A percentile compares a stretch with the other conserved stretches of the same genome.
phyloP scores from a whole-genome alignment of 495 filamentous ascomycete species.

The Hyaloscypha hepaticicola region DNA sequence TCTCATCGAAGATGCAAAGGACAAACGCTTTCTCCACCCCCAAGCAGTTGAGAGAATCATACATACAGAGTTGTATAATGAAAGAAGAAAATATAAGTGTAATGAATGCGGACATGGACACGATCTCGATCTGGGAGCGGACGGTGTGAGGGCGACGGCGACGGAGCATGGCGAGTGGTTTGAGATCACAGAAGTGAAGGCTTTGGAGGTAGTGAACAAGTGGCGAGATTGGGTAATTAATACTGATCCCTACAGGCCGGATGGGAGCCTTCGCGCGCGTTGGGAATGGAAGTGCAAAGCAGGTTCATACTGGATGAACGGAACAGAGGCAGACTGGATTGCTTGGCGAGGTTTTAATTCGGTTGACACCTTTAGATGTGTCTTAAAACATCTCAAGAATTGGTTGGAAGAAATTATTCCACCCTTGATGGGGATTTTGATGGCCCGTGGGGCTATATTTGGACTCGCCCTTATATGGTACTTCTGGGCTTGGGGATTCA shows the following conservation, averaged over 20 bases:
- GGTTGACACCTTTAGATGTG: not conserved
- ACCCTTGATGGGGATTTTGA: not conserved
- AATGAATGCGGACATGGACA: not conserved
- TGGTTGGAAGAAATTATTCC: not conserved
- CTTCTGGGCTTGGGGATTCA: not conserved
- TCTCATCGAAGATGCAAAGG: not conserved
- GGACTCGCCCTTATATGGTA: not conserved
- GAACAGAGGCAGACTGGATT: not conserved
- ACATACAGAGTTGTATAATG: not conserved
- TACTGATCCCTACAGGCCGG: not conserved
- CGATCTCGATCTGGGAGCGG: not conserved
- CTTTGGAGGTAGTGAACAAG: not conserved
- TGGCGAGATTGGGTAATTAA: conserved; percentile 4
- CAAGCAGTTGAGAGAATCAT: not conserved
- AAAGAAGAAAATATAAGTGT: conserved; percentile 5
- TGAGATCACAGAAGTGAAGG: not conserved
- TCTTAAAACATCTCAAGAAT: not conserved
- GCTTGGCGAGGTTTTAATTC: not conserved
- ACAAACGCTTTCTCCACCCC: not conserved
- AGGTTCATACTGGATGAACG: not conserved
- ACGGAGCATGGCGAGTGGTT: conserved; percentile 9
- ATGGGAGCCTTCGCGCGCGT: not conserved
- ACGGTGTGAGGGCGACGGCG: not conserved
- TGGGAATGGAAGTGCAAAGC: not conserved
- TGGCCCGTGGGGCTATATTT: not conserved